Base-by-base conservation (phyloP, 1,284 basidiomycete genomes). In the Microbotryomycetes sp. region DNA sequence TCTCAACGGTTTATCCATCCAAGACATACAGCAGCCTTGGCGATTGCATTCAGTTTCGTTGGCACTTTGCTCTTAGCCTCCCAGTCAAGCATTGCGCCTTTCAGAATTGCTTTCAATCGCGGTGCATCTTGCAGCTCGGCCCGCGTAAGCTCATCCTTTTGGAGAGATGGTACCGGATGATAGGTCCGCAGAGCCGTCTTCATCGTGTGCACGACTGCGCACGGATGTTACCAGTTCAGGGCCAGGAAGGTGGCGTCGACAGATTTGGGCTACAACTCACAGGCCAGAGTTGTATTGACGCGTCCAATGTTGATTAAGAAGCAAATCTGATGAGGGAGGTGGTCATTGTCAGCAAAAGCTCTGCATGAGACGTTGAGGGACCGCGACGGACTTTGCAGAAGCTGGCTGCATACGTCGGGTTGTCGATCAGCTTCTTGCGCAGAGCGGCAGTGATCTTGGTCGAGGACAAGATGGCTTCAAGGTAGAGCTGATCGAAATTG, bases 231-330 rank as follows among this genome's bases (percentile, higher is more conserved):
- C 16, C 48, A 47, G 45, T 46, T 28, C 27, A 46, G 30, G 45
- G 31, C 13, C 6, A 41, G 23, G 21, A 27, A 4, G 28, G n/a
- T 56, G 59, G 64, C 54, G 55, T 59, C n/a, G 11, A 45, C 30
- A 41, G 30, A 2, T 21, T 6, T 6, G 51, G 26, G 9, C 29
- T 41, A 45, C 11, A 18, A 78, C 85, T 79, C 74, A 90, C 88
- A 93, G 60, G 91, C 91, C 81, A 92, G 86, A 30, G 91, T 93
- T 26, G 91, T 93, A 73, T 93, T 94, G 74, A 94, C 89, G 60
- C 90, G 80, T n/a, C 91, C 91, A 53, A 92, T 86, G 71, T 94
- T 94, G 54, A 91, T 88, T 50, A 94, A 79, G 28, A 94, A 78
- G 47, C 88, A 87, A 49, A 92, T 82, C 78, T 88, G 64, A 26